phyloP scores from a whole-genome alignment of 371 early-diverging fungal genomes.

The Rhizopus microsporus region DNA sequence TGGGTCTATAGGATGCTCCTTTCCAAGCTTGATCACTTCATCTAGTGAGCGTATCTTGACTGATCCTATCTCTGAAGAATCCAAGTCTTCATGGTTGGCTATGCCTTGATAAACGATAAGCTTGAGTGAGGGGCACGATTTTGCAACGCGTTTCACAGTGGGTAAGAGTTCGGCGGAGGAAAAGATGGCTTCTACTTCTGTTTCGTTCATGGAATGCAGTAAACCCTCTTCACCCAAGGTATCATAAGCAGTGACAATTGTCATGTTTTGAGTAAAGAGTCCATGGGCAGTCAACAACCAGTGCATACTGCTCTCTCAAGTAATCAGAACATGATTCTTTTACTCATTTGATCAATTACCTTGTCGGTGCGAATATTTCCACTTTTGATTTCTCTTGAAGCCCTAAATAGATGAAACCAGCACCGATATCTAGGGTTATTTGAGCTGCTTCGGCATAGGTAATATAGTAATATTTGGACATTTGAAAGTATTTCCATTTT shows the following conservation, averaged over 20 bases:
- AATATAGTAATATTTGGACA: constrained; percentile 68
- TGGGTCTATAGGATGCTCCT: constrained; percentile 60
- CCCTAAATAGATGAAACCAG: constrained; percentile 72
- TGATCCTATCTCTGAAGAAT: constrained; percentile 28
- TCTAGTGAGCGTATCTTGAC: constrained; percentile 41
- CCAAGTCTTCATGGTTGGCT: constrained; percentile 49
- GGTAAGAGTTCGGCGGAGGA: constrained; percentile 80
- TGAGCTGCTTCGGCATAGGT: constrained; percentile 65
- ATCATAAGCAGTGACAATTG: constrained; percentile 87
- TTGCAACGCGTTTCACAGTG: constrained; percentile 62
- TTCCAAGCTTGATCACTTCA: constrained; percentile 66
- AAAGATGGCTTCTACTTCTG: constrained; percentile 78
- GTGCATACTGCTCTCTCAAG: constrained; percentile 53
- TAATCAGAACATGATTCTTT: neutral
- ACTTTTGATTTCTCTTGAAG: constrained; percentile 62
- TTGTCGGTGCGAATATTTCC: constrained; percentile 76
- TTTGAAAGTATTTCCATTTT: constrained; percentile 81
- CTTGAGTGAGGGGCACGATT: constrained; percentile 65
- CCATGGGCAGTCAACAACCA: constrained; percentile 76
- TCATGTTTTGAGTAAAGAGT: constrained; percentile 69
- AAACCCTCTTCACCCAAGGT: constrained; percentile 91
- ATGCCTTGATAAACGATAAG: constrained; percentile 78
- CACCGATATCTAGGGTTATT: constrained; percentile 53
- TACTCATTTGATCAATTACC: constrained; percentile 45
- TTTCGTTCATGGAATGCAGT: constrained; percentile 83